Evolutionary conservation across 2,329 filamentous ascomycete genomes (phyloP).

Genomic region (Scleromitrula shiraiana): DNA sequence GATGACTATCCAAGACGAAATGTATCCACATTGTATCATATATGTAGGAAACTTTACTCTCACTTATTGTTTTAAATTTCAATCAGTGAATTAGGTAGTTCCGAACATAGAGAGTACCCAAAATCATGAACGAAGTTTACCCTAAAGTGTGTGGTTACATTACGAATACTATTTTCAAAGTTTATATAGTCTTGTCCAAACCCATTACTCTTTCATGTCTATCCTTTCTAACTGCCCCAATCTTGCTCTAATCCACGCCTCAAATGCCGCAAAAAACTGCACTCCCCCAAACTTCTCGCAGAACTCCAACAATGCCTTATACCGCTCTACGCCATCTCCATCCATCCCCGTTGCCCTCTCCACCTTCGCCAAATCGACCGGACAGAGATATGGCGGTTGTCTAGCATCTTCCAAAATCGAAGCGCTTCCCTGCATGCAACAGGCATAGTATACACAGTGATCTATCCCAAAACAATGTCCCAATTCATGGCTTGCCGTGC

Average conservation of each 20-base stretch:
- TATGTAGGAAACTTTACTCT: too few relatives aligned
- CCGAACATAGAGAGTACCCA: too few relatives aligned
- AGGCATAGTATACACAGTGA: conserved; percentile 59
- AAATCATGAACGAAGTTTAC: too few relatives aligned
- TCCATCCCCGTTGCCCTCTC: conserved; percentile 25
- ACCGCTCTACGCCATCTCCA: conserved; percentile 33
- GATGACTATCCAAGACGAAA: too few relatives aligned
- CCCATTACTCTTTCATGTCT: background rate
- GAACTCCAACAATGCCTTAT: conserved; percentile 33
- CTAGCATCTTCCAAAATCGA: conserved; percentile 49
- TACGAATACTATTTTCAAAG: too few relatives aligned
- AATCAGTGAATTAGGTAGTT: too few relatives aligned
- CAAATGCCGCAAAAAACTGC: conserved; percentile 39
- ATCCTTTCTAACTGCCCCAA: conserved; percentile 13
- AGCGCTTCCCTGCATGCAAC: conserved; percentile 54
- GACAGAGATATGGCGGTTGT: conserved; percentile 57
- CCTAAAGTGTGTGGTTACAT: too few relatives aligned
- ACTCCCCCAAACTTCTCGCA: conserved; percentile 35
- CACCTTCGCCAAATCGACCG: conserved; percentile 50
- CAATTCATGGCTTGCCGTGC: conserved; percentile 56
- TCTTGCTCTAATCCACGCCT: conserved; percentile 35
- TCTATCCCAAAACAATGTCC: conserved; percentile 60
- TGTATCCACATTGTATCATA: too few relatives aligned
- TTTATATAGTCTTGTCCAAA: too few relatives aligned
- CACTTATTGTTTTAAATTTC: too few relatives aligned